Base-by-base conservation (phyloP, 208 protist genomes). In the Trypanosoma caninum region DNA sequence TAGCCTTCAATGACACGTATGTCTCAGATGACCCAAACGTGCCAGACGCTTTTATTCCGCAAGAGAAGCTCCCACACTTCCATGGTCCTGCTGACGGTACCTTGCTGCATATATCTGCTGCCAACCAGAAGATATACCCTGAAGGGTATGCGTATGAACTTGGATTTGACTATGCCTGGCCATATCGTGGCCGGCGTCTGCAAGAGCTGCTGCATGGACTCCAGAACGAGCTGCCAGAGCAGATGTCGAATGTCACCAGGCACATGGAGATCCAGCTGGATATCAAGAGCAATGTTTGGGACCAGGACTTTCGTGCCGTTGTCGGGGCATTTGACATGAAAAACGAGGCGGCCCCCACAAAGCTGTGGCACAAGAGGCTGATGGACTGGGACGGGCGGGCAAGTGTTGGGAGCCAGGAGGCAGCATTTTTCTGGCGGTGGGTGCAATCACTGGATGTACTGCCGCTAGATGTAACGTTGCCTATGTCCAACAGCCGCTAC, bases 351-450 rank as follows among this genome's bases (percentile, higher is more conserved):
- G 33, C 9, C 25, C 10, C 47, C 47, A 35, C 25, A 8, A 28
- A 53, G 25, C 38, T 13, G 3, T 85, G 74, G 74, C 20, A 52
- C 20, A 18, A 62, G 10, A 71, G 74, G 16, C 59, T 82, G 13
- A 30, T 79, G 35, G n/a, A 0, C 1, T 84, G 78, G 78, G 68
- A 85, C 57, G 46, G 38, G 11, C 28, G 54, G 34, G 71, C 74
- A 30, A 20, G 38, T 6, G 68, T 82, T 45, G 78, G 74, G 44
- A 79, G 56, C 51, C 59, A 72, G 18, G 74, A 85, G 59, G 63
- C 72, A 14, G 59, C 75, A 28, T 86, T 86, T 59, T 77, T 82
- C 50, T 86, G 74, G 75, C 65, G 66, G 8, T 86, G 79, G 79
- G 51, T 80, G 31, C 68, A 82, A 69, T 69, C 69, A 38, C 67